These are phyloP conservation scores for Lotmaria passim DNA, from an alignment of 208 protist species.

Conservation along the genomic window DNA sequence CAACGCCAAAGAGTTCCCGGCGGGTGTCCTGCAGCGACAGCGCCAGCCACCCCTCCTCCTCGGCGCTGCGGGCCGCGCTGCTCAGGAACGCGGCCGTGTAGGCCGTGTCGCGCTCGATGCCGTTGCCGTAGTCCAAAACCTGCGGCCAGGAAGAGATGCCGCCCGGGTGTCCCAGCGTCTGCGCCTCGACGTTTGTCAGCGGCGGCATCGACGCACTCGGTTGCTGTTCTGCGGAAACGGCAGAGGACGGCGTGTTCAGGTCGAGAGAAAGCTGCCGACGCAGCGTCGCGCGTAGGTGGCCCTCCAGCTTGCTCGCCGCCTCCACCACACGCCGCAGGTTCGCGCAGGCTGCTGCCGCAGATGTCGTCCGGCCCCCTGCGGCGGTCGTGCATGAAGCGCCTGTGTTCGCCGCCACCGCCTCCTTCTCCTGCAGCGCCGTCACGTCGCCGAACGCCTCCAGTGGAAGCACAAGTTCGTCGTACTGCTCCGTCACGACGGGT, in stretches of 20 bases:
- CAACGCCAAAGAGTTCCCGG: slow-evolving; percentile 14
- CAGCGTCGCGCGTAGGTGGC: slow-evolving; percentile 25
- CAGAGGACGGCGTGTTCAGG: background rate
- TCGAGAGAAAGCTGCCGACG: slow-evolving; percentile 26
- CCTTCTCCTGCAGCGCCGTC: background rate
- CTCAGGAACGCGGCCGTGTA: slow-evolving; percentile 57
- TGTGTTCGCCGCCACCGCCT: too few relatives aligned
- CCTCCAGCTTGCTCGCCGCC: slow-evolving; percentile 24
- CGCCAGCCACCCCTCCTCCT: slow-evolving; percentile 45
- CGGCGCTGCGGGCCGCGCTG: slow-evolving; percentile 40
- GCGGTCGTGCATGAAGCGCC: background rate
- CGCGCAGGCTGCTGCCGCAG: background rate
- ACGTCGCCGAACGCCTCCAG: slow-evolving; percentile 8
- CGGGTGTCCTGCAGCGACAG: slow-evolving; percentile 20
- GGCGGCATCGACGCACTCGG: slow-evolving; percentile 1
- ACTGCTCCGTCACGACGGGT: slow-evolving; percentile 83
- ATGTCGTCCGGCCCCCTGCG: background rate
- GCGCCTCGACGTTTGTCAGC: slow-evolving; percentile 18
- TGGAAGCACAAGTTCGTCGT: slow-evolving; percentile 84
- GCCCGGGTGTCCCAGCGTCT: slow-evolving; percentile 28
- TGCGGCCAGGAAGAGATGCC: slow-evolving; percentile 68
- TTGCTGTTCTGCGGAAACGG: background rate
- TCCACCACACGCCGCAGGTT: slow-evolving; percentile 6
- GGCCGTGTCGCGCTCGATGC: slow-evolving; percentile 51
- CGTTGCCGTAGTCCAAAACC: slow-evolving; percentile 49